Percentiles rank a stretch among this genome's conserved stretches.
phyloP scores from a whole-genome alignment of 1,284 basidiomycete genomes.

The Inonotus hispidus region DNA sequence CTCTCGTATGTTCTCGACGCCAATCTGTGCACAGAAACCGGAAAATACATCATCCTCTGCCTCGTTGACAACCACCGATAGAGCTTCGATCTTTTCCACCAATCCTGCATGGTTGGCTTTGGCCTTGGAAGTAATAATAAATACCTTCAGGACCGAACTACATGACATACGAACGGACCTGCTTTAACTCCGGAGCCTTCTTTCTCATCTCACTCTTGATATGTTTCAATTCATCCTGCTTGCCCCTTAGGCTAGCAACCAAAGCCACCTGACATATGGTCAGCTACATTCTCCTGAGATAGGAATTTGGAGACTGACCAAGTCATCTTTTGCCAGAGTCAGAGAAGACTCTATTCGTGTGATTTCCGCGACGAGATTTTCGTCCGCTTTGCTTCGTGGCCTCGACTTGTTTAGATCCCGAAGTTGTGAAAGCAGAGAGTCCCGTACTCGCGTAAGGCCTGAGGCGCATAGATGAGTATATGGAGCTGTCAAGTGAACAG shows the following conservation, averaged over 20 bases:
- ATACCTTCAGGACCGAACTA: not conserved
- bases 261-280: slow-evolving; percentile 46
- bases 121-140: slow-evolving; percentile 35
- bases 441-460: slow-evolving; percentile 72
- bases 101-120: slow-evolving; percentile 48
- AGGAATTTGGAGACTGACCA: slow-evolving; percentile 44
- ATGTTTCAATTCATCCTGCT: slow-evolving; percentile 77
- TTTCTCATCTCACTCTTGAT: slow-evolving; percentile 67
- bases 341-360: slow-evolving; percentile 74
- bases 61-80: slow-evolving; percentile 59
- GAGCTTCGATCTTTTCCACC: slow-evolving; percentile 47
- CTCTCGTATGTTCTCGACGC: slow-evolving; percentile 82
- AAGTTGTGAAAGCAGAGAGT: slow-evolving; percentile 74
- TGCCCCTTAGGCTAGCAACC: slow-evolving; percentile 61
- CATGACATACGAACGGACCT: slow-evolving; percentile 36
- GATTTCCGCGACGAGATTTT: slow-evolving; percentile 72
- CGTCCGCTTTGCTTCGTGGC: slow-evolving; percentile 78
- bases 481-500: slow-evolving; percentile 1
- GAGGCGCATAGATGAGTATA: not conserved
- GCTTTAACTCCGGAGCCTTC: slow-evolving; percentile 59
- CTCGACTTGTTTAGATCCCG: slow-evolving; percentile 79
- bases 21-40: slow-evolving; percentile 78
- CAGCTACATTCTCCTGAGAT: not conserved
- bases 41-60: slow-evolving; percentile 83
- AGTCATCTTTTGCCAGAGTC: slow-evolving; percentile 74